A percentile compares a stretch with the other conserved stretches of the same genome.
These are phyloP conservation scores for Cladosporium oxysporum DNA, from an alignment of 2,329 filamentous ascomycete species.

Conservation along the genomic window DNA sequence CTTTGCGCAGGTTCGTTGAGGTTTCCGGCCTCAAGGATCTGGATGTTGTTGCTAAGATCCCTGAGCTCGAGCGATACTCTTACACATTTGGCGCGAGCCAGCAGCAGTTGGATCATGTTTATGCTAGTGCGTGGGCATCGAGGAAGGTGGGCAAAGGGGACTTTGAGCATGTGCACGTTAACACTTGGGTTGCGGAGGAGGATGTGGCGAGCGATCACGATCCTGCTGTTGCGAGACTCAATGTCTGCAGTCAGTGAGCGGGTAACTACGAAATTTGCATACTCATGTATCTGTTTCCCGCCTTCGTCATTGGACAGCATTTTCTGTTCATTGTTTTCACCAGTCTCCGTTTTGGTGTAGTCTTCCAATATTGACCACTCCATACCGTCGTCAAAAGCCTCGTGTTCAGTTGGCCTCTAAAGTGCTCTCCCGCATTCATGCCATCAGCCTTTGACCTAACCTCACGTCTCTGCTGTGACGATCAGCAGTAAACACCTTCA, in stretches of 20 bases:
- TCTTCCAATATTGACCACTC: too few relatives aligned
- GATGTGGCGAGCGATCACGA: constrained; percentile 69
- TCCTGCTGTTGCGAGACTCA: constrained; percentile 63
- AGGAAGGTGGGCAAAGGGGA: constrained; percentile 38
- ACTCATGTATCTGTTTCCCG: too few relatives aligned
- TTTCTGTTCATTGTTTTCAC: too few relatives aligned
- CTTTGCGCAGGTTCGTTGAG: constrained; percentile 56
- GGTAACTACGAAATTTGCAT: too few relatives aligned
- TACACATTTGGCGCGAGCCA: constrained; percentile 71
- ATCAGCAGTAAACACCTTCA: too few relatives aligned
- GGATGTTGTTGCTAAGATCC: constrained; percentile 59
- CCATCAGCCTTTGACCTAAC: too few relatives aligned
- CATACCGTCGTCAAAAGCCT: too few relatives aligned
- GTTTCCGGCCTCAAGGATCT: constrained; percentile 62
- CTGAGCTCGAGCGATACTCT: constrained; percentile 64
- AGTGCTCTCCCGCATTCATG: too few relatives aligned
- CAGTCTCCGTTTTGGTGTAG: too few relatives aligned
- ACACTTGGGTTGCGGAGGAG: constrained; percentile 63
- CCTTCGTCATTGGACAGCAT: too few relatives aligned
- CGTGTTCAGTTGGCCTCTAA: too few relatives aligned
- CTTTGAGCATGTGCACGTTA: constrained; percentile 70
- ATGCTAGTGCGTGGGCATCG: constrained; percentile 58
- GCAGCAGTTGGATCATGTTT: constrained; percentile 71
- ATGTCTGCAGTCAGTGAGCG: constrained; percentile 52
- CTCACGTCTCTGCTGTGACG: too few relatives aligned